Evolutionary conservation across 257 asterid species (phyloP), one percentile per base, ranked within the genome.

Genomic region (Leonotis leonurus): DNA sequence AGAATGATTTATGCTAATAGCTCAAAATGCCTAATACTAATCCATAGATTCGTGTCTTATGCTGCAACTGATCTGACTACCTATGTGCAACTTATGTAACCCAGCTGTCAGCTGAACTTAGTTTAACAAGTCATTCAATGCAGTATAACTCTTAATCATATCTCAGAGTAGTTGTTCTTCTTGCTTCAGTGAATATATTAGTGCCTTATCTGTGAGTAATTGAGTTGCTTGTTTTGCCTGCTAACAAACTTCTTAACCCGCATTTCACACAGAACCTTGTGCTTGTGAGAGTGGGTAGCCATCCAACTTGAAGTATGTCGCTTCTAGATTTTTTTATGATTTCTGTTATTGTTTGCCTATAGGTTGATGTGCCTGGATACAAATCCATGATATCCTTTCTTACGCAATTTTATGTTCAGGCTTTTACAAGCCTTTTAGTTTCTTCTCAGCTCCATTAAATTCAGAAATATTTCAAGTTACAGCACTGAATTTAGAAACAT

Each of bases 1-100:
- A 56, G 77, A 73, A 56, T 75, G 70, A 61, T 73, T 50, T 37
- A 32, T 75, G 69, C 71, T 69, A 57, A 72, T 68, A 62, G 73
- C 54, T 39, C 67, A 33, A 56, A 74, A 51, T 60, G 26, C 68
- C 35, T 29, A 50, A 54, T 59, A 45, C 53, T 16, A 57, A 36
- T 57, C 61, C 44, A 29, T 71, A 70, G 79, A 61, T 64, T 65
- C 45, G 63, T 26, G 25, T 52, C 65, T 51, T 53, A 68, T 40
- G 50, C 51, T 55, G 56, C 33, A 7, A 49, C 12, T 73, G 56
- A 65, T 44, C 71, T 72, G 71, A 69, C 81, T 49, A 51, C 66
- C 67, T 51, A 39, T 51, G 29, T 71, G 64, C 50, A 22, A 62
- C 63, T 62, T 50, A 58, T 63, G 48, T 35, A 21, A 56, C 56